Evolutionary conservation across 164 flowering plant species (phyloP), one percentile per base, ranked within the genome.

Genomic region (Berberis thunbergii): DNA sequence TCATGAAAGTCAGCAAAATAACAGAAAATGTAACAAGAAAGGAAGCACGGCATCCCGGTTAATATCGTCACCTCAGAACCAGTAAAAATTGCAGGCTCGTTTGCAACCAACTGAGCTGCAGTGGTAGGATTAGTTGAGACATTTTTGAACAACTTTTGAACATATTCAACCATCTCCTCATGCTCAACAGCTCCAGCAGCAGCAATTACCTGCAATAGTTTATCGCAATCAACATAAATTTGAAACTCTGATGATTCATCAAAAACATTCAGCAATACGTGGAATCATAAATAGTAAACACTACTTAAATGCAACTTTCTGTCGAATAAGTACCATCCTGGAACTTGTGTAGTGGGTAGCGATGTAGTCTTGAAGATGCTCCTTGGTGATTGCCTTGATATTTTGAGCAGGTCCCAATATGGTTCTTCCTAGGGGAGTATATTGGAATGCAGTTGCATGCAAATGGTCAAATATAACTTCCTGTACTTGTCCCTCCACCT

Each of bases 371-470:
- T 83, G 75, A 50, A 95, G 82, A 76, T 91, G 77, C 39, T 70
- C 76, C 71, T 82, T 84, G 54, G 92, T 79, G 62, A 95, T 89
- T 46, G 84, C 70, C 79, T 66, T 85, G 38, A 95, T 79, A 77
- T 95, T 91, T 49, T 85, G 70, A 71, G 96, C 92, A 72, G 99
- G 85, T 49, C 99, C 97, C 64, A 95, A 84, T 71, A 95, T 95
- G 41, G 97, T 91, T 75, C 99, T 85, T 26, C 96, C 97, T 60
- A 95, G 67, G 54, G 99, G 96, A 49, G 91, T 77, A 75, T 89
- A 83, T 69, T 95, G 99, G 80, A 91, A 95, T 4, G 99, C 97
- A 67, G 99, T 91, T 54, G 99, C 94, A 73, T 95, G 99, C 79
- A 95, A 75, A 81, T 95, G 99, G 61, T 95, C 99, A 67, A 95